phyloP scores from a whole-genome alignment of 768 basidiomycete species.

The Podaxis sp. region DNA sequence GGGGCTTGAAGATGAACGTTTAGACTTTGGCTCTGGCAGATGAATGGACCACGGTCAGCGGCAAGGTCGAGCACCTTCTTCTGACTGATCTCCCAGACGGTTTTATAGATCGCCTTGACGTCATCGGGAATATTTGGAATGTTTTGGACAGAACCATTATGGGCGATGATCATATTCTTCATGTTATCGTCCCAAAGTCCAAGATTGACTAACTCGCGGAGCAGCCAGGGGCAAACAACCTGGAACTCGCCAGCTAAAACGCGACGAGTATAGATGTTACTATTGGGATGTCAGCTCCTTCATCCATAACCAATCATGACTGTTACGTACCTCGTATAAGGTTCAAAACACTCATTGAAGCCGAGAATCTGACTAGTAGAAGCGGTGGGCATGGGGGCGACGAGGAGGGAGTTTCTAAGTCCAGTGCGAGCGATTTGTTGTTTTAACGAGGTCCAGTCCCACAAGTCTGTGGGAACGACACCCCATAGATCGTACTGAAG shows the following conservation, averaged over 20 bases:
- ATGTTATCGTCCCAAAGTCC: constrained; percentile 97
- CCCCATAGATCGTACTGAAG: constrained; percentile 97
- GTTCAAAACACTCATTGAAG: constrained; percentile 98
- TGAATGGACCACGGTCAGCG: constrained; percentile 98
- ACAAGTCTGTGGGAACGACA: constrained; percentile 80
- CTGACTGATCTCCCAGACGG: constrained; percentile 99
- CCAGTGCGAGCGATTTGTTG: constrained; percentile 79
- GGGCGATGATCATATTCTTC: constrained; percentile 99
- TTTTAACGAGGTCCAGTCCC: constrained; percentile 93
- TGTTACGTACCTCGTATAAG: constrained; percentile 77
- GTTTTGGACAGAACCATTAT: constrained; percentile 85
- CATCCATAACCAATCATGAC: neutral
- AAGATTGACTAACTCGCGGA: constrained; percentile 95
- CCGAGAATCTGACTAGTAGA: constrained; percentile 98
- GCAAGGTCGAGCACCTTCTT: constrained; percentile 98
- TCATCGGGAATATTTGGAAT: constrained; percentile 86
- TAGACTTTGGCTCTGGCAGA: constrained; percentile 93
- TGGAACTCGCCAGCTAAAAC: constrained; percentile 99
- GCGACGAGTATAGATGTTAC: constrained; percentile 98
- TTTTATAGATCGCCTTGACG: constrained; percentile 98
- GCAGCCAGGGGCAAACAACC: constrained; percentile 97
- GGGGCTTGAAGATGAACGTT: constrained; percentile 92
- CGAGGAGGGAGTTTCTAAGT: constrained; percentile 83
- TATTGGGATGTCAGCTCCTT: constrained; percentile 24
- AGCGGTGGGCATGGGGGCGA: constrained; percentile 99